These are phyloP conservation scores for Fusarium ramigenum DNA, from an alignment of 2,329 filamentous ascomycete genomes.

Conservation along the genomic window DNA sequence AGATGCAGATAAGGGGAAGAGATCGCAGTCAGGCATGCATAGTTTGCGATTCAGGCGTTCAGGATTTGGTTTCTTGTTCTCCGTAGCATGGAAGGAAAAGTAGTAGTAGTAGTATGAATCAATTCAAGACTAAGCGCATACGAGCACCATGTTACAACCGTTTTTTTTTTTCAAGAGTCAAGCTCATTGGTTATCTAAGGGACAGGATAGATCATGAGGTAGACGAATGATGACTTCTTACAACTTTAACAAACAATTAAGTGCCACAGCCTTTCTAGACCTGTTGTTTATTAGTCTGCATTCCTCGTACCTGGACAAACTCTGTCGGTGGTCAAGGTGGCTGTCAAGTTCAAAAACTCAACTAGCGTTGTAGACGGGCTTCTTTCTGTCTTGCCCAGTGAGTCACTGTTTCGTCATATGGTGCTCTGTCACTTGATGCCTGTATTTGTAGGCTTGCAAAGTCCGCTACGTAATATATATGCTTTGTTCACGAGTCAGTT, in stretches of 20 bases:
- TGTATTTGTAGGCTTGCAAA: background rate
- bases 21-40: constrained; percentile 36
- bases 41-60: constrained; percentile 50
- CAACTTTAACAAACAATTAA: background rate
- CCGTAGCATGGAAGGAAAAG: constrained; percentile 39
- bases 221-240: constrained; percentile 12
- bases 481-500: background rate
- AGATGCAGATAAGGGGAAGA: constrained; percentile 29
- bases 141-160: constrained; percentile 37
- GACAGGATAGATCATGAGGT: constrained; percentile 8
- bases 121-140: constrained; percentile 42
- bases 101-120: constrained; percentile 42
- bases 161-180: background rate
- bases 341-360: background rate
- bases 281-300: constrained; percentile 13
- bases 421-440: background rate
- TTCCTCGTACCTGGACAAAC: constrained; percentile 16
- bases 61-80: constrained; percentile 49
- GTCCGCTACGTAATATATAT: background rate
- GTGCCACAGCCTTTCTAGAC: constrained; percentile 6
- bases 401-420: background rate
- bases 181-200: constrained; percentile 16
- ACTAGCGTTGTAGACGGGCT: background rate
- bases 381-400: background rate
- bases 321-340: constrained; percentile 9